These are phyloP conservation scores for Fonsecaea pugnacius DNA, from an alignment of 2,329 filamentous ascomycete species.

Conservation along the genomic window DNA sequence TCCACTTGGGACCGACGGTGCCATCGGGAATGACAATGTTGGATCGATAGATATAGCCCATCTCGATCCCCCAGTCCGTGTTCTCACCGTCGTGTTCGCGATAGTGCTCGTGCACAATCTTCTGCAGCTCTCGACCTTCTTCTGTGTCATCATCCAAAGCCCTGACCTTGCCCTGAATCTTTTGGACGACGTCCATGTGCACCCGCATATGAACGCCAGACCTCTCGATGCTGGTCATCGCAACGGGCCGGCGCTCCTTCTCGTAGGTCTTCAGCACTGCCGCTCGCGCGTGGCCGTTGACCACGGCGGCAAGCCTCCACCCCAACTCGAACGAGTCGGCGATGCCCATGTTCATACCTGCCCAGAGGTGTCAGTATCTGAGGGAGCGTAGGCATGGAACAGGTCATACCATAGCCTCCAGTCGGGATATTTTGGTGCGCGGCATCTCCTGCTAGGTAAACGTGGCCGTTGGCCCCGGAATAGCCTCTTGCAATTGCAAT, in stretches of 20 bases:
- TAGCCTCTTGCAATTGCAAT: constrained; percentile 40
- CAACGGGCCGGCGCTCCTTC: constrained; percentile 40
- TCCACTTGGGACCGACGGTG: not conserved
- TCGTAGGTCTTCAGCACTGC: constrained; percentile 40
- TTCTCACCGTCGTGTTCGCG: constrained; percentile 22
- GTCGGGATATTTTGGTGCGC: constrained; percentile 66
- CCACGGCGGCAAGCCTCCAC: constrained; percentile 59
- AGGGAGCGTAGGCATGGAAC: too few species aligned
- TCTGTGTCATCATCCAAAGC: too few species aligned
- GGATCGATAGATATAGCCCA: constrained; percentile 33
- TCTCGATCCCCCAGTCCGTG: constrained; percentile 33
- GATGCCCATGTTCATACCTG: constrained; percentile 64
- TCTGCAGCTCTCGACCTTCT: too few species aligned
- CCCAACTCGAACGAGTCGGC: constrained; percentile 60
- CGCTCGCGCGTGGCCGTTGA: constrained; percentile 43
- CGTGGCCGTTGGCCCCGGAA: constrained; percentile 16
- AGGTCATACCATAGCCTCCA: too few species aligned
- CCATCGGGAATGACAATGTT: not conserved
- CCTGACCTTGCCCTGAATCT: too few species aligned
- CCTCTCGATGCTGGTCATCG: constrained; percentile 37
- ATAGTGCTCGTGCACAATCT: too few species aligned
- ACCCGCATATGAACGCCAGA: constrained; percentile 36
- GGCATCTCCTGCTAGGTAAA: constrained; percentile 59
- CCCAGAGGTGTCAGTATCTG: too few species aligned
- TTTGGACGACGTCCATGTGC: too few species aligned